Base-by-base conservation (phyloP, 2,329 filamentous ascomycete species). In the Fusarium agapanthi region DNA sequence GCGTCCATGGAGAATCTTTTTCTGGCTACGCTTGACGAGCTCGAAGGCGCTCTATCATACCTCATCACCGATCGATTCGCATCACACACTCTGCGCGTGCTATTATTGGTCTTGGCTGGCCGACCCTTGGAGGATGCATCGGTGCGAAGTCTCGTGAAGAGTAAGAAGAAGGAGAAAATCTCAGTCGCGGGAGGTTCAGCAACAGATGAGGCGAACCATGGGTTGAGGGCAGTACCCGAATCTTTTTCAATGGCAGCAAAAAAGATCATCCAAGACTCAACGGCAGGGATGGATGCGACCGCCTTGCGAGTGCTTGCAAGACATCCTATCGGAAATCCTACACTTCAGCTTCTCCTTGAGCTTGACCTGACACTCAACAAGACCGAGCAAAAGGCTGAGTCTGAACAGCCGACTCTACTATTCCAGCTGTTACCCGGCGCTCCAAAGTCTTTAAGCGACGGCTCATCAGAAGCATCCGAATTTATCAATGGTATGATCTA, bases 401-500 rank as follows among this genome's bases (percentile, higher is more conserved):
- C 76, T 9, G 65, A 79, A 26, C 81, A 79, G 32, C 79, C 79
- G 56, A 83, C 92, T 0, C 89, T 98, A 16, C 88, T 97, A 16
- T 91, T 90, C 65, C 90, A 90, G 69, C 88, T 99, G 2, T 86
- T 98, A 3, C 95, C 95, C 0, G 95, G 93, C 56, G 93, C 88
- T 0, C 88, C 88, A 3, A 81, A 92, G 56, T 91, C 93, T 0
- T 88, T 97, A 26, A 87, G 88, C 35, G 92, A 95, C 70, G 89
- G 90, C 22, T 89, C 89, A 4, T 93, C 93, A 38, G 92, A 91
- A 54, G 92, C 93, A 8, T 88, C 89, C 16, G 86, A 88, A 22
- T 97, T 98, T 79, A 88, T 98, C 79, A 95, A 93, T 77, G 91
- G 93, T 62, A 89, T 98, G 79, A 86, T 98, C 32, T 98, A 98